Evolutionary conservation across 1,284 basidiomycete species (phyloP).

Genomic region (Rhodotorula sp.): DNA sequence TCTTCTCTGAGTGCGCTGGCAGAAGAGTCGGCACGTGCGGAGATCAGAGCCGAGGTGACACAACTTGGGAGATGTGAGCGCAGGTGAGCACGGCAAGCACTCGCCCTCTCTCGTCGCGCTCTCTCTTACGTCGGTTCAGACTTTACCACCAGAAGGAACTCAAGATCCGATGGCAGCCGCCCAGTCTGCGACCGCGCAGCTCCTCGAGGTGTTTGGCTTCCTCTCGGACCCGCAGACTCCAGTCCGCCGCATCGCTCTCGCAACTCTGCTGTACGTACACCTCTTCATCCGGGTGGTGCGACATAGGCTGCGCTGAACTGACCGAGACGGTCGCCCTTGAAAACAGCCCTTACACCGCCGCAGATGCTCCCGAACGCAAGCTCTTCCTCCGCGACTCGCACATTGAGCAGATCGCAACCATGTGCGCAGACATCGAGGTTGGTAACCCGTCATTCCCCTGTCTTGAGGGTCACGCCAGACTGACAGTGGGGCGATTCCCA

Average conservation of each 20-base stretch:
- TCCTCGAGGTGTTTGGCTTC: conserved; percentile 37
- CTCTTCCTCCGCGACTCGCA: conserved; percentile 36
- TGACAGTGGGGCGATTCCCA: not conserved
- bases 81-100: no score
- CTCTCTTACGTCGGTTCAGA: not conserved
- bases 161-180: not conserved
- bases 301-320: not conserved
- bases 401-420: conserved; percentile 38
- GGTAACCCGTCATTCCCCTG: not conserved
- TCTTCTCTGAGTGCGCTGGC: not conserved
- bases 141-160: not conserved
- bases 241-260: conserved; percentile 39
- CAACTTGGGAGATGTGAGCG: no score
- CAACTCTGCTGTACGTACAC: conserved; percentile 23
- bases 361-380: conserved; percentile 32
- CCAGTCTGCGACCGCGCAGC: conserved; percentile 20
- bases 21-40: not conserved
- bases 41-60: no score
- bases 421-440: conserved; percentile 40
- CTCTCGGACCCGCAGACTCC: conserved; percentile 32
- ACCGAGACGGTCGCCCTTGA: no score
- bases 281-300: not conserved
- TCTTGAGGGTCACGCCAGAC: no score
- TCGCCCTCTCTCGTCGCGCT: not conserved
- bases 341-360: conserved; percentile 36